Evolutionary conservation across 2,329 filamentous ascomycete species (phyloP).

Genomic region (Aspergillus floridensis): DNA sequence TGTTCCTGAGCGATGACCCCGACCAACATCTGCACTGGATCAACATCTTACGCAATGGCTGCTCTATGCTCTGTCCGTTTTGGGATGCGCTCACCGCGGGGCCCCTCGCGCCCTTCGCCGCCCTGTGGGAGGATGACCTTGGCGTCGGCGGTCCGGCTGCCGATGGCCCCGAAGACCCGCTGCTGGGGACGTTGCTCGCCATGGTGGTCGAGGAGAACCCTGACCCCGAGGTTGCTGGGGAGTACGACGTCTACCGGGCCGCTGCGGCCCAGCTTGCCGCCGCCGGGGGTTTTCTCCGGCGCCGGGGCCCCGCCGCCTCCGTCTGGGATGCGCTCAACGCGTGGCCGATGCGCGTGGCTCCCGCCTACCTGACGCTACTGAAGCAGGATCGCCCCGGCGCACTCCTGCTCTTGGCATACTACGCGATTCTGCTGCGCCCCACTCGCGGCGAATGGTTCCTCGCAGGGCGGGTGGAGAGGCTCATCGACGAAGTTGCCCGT

Average conservation of each 20-base stretch:
- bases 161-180: neutral
- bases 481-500: no score
- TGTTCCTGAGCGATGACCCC: neutral
- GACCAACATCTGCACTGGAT: conserved; percentile 1
- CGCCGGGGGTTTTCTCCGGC: neutral
- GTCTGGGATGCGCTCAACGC: conserved; percentile 5
- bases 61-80: conserved; percentile 6
- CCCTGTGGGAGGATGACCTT: neutral
- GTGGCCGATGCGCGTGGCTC: conserved; percentile 6
- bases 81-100: neutral
- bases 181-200: neutral
- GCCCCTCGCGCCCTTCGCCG: neutral
- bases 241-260: neutral
- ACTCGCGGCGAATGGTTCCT: no score
- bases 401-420: conserved; percentile 3
- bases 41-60: conserved; percentile 6
- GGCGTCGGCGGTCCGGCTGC: neutral
- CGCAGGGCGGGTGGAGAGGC: no score
- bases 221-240: no score
- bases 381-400: neutral
- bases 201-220: neutral
- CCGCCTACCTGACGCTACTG: conserved; percentile 4
- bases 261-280: neutral
- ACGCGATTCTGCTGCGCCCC: neutral
- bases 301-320: neutral